Percentiles rank a stretch among this genome's conserved stretches.
Evolutionary conservation across 176 grass and related monocot species (phyloP).

Genomic region (Oryza glaberrima): DNA sequence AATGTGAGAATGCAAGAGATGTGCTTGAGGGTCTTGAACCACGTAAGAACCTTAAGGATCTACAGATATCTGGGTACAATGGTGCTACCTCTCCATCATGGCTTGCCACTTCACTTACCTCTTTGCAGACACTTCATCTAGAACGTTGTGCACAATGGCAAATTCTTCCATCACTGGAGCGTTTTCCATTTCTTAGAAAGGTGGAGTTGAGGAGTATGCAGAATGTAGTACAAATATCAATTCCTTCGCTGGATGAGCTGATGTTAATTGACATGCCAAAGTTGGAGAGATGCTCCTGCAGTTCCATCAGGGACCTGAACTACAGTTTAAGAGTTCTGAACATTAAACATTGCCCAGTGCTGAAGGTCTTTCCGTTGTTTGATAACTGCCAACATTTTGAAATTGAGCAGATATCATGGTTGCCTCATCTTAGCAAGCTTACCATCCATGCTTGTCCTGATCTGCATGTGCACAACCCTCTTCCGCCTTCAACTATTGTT

Average conservation of each 20-base stretch:
- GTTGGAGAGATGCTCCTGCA: conserved; percentile 37
- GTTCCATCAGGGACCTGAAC: too few relatives aligned
- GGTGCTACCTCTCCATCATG: background rate
- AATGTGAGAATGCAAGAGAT: background rate
- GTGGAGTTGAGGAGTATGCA: too few relatives aligned
- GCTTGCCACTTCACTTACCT: background rate
- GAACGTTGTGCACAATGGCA: conserved; percentile 29
- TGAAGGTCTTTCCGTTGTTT: too few relatives aligned
- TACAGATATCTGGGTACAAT: conserved; percentile 17
- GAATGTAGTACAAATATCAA: too few relatives aligned
- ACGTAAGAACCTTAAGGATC: background rate
- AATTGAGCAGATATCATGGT: too few relatives aligned
- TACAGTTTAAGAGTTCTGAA: conserved; percentile 18
- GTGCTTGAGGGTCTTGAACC: background rate
- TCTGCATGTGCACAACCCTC: conserved; percentile 5
- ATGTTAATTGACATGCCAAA: conserved; percentile 36
- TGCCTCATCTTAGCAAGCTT: background rate
- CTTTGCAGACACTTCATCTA: conserved; percentile 30
- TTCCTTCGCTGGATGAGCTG: conserved; percentile 38
- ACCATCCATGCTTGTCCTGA: conserved; percentile 11
- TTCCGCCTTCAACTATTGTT: background rate
- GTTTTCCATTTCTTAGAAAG: too few relatives aligned
- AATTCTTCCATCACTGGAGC: too few relatives aligned
- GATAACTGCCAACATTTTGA: too few relatives aligned
- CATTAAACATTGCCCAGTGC: background rate